A percentile compares a stretch with the other conserved stretches of the same genome.
These are phyloP conservation scores for Dactylonectria macrodidyma DNA, from an alignment of 2,329 filamentous ascomycete genomes.

Conservation along the genomic window DNA sequence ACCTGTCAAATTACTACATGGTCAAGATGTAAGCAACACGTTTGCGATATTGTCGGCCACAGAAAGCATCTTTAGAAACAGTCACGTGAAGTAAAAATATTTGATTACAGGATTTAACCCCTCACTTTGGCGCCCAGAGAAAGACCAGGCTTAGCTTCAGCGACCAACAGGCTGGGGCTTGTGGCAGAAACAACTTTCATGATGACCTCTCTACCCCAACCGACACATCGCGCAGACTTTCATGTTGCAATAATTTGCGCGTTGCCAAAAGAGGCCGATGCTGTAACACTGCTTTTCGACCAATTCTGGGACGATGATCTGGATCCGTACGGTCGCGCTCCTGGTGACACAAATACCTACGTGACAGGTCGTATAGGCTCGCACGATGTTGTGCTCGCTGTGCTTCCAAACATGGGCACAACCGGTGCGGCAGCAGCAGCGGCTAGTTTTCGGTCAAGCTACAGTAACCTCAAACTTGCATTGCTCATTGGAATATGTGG, in stretches of 20 bases:
- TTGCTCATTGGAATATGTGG: constrained; percentile 59
- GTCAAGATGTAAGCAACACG: no score
- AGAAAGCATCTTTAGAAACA: no score
- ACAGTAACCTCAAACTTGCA: constrained; percentile 49
- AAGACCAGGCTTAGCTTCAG: no score
- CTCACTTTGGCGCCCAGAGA: not conserved
- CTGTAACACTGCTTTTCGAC: not conserved
- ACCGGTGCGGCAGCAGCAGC: constrained; percentile 46
- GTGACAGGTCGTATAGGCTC: constrained; percentile 45
- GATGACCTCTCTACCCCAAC: not conserved
- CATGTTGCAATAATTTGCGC: constrained; percentile 41
- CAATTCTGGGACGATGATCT: not conserved
- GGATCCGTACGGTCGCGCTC: not conserved
- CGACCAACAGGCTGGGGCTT: no score
- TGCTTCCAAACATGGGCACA: constrained; percentile 48
- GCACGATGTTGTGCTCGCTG: constrained; percentile 47
- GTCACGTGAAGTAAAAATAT: not conserved
- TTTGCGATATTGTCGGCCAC: no score
- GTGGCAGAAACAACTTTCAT: not conserved
- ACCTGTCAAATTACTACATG: no score
- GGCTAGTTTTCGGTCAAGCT: constrained; percentile 51
- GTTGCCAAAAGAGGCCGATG: constrained; percentile 5
- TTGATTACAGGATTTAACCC: not conserved
- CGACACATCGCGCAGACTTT: constrained; percentile 16
- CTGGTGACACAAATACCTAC: constrained; percentile 36